Evolutionary conservation across 2,329 filamentous ascomycete species (phyloP).

Genomic region (Neonectria neomacrospora): DNA sequence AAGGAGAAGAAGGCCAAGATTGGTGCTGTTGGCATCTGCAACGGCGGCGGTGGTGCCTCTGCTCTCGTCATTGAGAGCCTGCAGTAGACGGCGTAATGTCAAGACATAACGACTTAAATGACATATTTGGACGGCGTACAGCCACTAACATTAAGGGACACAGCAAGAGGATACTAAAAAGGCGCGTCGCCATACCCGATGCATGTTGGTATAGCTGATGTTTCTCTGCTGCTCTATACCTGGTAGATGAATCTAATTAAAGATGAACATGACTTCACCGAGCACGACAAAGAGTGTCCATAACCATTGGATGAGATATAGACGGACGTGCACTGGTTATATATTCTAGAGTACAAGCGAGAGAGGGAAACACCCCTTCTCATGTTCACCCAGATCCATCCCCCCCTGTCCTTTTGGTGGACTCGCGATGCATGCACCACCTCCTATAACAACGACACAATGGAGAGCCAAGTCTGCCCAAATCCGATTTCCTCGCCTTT

Average conservation of each 20-base stretch:
- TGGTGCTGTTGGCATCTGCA: slow-evolving; percentile 95
- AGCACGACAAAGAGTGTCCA: neutral
- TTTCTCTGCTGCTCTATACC: slow-evolving; percentile 36
- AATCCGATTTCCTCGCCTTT: slow-evolving; percentile 22
- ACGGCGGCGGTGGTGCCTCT: slow-evolving; percentile 94
- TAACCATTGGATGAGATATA: slow-evolving; percentile 12
- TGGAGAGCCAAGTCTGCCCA: slow-evolving; percentile 21
- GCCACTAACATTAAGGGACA: slow-evolving; percentile 30
- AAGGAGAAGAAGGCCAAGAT: slow-evolving; percentile 93
- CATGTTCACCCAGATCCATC: slow-evolving; percentile 23
- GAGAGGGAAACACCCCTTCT: slow-evolving; percentile 23
- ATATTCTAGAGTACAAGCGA: slow-evolving; percentile 43
- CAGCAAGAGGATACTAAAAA: slow-evolving; percentile 33
- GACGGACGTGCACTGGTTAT: slow-evolving; percentile 33
- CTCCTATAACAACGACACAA: slow-evolving; percentile 2
- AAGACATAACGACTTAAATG: slow-evolving; percentile 41
- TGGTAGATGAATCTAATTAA: slow-evolving; percentile 35
- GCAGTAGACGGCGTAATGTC: slow-evolving; percentile 55
- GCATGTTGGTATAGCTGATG: slow-evolving; percentile 33
- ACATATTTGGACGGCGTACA: slow-evolving; percentile 26
- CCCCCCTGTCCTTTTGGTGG: slow-evolving; percentile 20
- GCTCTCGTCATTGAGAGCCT: slow-evolving; percentile 88
- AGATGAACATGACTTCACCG: slow-evolving; percentile 15
- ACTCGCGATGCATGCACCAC: slow-evolving; percentile 18
- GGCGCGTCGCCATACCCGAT: slow-evolving; percentile 29